phyloP scores from a whole-genome alignment of 306 rosid species.

The Vicia sativa region DNA sequence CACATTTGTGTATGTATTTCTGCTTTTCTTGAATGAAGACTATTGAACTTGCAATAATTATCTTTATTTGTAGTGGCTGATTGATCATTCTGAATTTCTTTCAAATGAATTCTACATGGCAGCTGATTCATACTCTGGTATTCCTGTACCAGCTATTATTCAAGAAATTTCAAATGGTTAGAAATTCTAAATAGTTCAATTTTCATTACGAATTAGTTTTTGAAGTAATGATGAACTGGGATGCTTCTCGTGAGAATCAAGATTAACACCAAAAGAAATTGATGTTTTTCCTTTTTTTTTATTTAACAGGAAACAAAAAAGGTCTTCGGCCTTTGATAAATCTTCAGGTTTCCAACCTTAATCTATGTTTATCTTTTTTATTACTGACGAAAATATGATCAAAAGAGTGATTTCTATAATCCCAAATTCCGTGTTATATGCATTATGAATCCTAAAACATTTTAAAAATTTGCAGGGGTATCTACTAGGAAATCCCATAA shows the following conservation, averaged over 20 bases:
- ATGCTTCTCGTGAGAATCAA: neutral
- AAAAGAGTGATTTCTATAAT: neutral
- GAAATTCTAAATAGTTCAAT: no score
- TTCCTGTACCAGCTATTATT: slow-evolving; percentile 52
- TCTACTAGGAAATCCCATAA: slow-evolving; percentile 51
- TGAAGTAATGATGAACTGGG: no score
- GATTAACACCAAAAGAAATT: neutral
- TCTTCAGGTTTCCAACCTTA: slow-evolving; percentile 50
- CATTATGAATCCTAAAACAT: neutral
- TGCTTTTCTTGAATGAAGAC: neutral
- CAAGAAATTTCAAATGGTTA: slow-evolving; percentile 64
- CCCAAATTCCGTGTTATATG: neutral
- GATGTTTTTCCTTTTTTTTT: slow-evolving; percentile 10
- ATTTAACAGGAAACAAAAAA: slow-evolving; percentile 52
- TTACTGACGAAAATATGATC: neutral
- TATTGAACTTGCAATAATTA: neutral
- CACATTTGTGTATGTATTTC: neutral
- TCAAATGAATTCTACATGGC: slow-evolving; percentile 62
- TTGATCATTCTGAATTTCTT: slow-evolving; percentile 58
- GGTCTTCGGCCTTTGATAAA: slow-evolving; percentile 52
- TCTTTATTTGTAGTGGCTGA: slow-evolving; percentile 73
- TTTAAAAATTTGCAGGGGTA: slow-evolving; percentile 57
- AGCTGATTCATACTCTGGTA: slow-evolving; percentile 78
- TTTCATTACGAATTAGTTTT: no score
- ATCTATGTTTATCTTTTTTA: neutral